A percentile compares a stretch with the other conserved stretches of the same genome.
Conservation (phyloP, 2,329 filamentous ascomycete species). For the Alternaria hordeiaustralica region DNA sequence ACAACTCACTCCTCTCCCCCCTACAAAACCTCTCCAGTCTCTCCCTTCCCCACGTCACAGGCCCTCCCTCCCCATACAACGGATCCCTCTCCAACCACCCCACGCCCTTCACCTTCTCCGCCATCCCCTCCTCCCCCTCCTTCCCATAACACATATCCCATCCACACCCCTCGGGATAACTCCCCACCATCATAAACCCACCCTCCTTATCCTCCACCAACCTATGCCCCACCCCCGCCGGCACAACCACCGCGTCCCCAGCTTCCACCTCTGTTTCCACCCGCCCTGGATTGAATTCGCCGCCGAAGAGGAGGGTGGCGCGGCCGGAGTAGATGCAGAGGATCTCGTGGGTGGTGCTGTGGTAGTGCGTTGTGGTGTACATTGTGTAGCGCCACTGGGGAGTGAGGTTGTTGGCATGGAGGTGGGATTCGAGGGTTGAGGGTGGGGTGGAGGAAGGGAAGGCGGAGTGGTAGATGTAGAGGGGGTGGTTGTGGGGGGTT, state of each 20-base stretch:
- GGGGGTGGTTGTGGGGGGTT: slow-evolving; percentile 66
- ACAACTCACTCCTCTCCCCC: slow-evolving; percentile 7
- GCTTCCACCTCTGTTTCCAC: slow-evolving; percentile 63
- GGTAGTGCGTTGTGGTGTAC: slow-evolving; percentile 71
- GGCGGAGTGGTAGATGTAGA: slow-evolving; percentile 69
- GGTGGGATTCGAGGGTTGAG: slow-evolving; percentile 62
- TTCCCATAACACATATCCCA: slow-evolving; percentile 77
- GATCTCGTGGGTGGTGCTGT: slow-evolving; percentile 71
- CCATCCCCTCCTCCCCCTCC: slow-evolving; percentile 61
- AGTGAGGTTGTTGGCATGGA: slow-evolving; percentile 57
- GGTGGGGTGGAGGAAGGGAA: slow-evolving; percentile 57
- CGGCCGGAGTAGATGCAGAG: slow-evolving; percentile 65
- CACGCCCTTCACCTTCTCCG: slow-evolving; percentile 57
- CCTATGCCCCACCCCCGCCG: slow-evolving; percentile 70
- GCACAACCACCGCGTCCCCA: slow-evolving; percentile 70
- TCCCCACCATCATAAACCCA: slow-evolving; percentile 71
- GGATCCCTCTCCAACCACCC: slow-evolving; percentile 67
- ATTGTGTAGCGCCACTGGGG: slow-evolving; percentile 75
- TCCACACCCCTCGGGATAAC: slow-evolving; percentile 63
- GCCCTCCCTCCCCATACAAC: slow-evolving; percentile 47
- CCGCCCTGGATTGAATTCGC: slow-evolving; percentile 64
- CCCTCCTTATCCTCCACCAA: slow-evolving; percentile 63
- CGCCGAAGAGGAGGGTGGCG: slow-evolving; percentile 70
- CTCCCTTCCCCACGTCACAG: slow-evolving; percentile 30
- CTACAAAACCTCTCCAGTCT: slow-evolving; percentile 15